phyloP scores from a whole-genome alignment of 2,329 filamentous ascomycete genomes.

The Cryphonectria nitschkei region DNA sequence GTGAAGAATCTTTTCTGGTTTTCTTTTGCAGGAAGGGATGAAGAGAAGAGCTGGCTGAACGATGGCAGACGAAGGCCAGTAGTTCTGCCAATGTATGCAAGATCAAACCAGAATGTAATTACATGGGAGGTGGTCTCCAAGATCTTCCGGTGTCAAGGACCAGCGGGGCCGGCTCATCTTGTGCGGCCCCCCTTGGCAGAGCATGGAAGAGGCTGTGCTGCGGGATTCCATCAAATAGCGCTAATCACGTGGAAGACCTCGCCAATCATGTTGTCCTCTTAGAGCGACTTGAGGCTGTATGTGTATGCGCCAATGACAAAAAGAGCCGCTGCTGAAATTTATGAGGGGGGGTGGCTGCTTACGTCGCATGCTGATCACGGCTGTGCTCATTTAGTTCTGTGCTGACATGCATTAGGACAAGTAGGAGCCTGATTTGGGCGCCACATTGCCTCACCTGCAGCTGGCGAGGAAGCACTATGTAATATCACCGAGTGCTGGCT shows the following conservation, averaged over 20 bases:
- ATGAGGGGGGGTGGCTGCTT: not conserved
- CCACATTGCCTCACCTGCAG: not conserved
- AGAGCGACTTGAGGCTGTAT: not conserved
- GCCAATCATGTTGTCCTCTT: not conserved
- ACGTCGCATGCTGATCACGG: not conserved
- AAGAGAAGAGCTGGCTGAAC: not conserved
- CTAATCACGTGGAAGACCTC: no score
- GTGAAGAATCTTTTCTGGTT: not conserved
- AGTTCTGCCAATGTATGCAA: no score
- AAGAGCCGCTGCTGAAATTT: no score
- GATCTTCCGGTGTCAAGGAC: not conserved
- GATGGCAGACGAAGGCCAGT: no score
- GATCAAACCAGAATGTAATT: not conserved
- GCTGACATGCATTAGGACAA: not conserved
- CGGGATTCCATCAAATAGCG: not conserved
- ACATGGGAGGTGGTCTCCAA: not conserved
- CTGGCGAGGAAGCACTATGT: not conserved
- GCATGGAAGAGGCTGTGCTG: not conserved
- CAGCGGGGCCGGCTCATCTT: no score
- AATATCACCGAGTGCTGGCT: no score
- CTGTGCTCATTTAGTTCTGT: not conserved
- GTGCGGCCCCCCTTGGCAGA: not conserved
- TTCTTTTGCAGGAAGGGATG: not conserved
- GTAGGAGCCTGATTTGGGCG: not conserved
- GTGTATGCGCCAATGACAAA: not conserved